Base-by-base conservation (phyloP, 2,329 filamentous ascomycete species). In the Grosmannia serpens region DNA sequence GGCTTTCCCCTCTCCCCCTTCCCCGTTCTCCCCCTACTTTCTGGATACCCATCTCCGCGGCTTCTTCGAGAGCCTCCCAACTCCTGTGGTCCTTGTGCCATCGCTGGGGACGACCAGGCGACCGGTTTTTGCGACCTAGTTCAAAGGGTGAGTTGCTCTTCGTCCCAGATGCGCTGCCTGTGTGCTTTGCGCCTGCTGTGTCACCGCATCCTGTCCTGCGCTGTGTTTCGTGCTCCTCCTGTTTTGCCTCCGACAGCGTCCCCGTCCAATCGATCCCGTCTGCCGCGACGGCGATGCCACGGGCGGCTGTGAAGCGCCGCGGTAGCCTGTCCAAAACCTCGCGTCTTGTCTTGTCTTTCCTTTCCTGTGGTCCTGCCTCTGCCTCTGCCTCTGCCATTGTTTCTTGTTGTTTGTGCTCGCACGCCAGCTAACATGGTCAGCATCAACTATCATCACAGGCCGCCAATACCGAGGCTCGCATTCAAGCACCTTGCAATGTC, bases 401-500 rank as follows among this genome's bases (percentile, higher is more conserved):
- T 38, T 15, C 5, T 38, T 13, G 8, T 44, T 7, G 7, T 9
- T 9, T 22, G 5, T 4, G 4, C 5, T n/a, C 13, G 4, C 22
- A 49, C 10, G 4, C 46, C 50, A 26, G 62, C 68, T 70, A 64
- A 70, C 63, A 70, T 67, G 67, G 56, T 58, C 26, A 26, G 24
- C 27, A 56, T 60, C 49, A 55, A n/a, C 17, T 29, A 59, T 20
- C 41, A n/a, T n/a, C 41, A 44, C 31, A 61, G 60, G 57, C 71
- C 68, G 58, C 61, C 58, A 29, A 59, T 61, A 35, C 65, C 66
- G 33, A 59, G 65, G 61, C 60, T 69, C 46, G 64, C 60, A 60
- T 67, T 65, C 56, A 62, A 64, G 55, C 53, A 58, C 55, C 66
- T 69, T 64, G 60, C 60, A 60, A 71, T 71, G 69, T 68, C 67